These are phyloP conservation scores for Saturnispora silvae DNA, from an alignment of 805 yeast genomes.

Conservation along the genomic window DNA sequence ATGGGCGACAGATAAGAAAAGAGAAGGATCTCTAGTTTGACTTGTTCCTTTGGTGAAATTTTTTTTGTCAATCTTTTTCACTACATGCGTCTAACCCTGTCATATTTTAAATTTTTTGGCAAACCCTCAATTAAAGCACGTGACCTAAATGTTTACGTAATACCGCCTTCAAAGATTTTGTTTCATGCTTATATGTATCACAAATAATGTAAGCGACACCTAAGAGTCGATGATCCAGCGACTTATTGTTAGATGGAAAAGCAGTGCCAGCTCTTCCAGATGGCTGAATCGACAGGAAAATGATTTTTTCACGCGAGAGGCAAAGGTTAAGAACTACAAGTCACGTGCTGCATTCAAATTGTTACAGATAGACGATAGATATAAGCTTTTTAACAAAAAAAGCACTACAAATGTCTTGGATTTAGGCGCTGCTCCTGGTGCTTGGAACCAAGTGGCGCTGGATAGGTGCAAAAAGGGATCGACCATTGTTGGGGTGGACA, in stretches of 20 bases:
- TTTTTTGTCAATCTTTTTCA: background rate
- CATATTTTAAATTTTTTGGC: background rate
- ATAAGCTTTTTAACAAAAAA: conserved; percentile 35
- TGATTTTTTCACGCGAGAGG: conserved; percentile 59
- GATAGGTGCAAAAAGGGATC: conserved; percentile 41
- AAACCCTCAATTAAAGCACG: conserved; percentile 13
- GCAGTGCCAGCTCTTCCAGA: conserved; percentile 44
- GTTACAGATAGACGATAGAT: conserved; percentile 60
- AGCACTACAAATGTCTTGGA: conserved; percentile 47
- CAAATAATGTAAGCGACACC: conserved; percentile 11
- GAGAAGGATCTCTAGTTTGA: background rate
- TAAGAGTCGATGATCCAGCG: background rate
- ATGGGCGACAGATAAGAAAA: conserved; percentile 37
- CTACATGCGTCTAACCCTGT: background rate
- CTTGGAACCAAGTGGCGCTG: conserved; percentile 83
- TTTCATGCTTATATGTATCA: no score
- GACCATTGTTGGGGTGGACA: conserved; percentile 68
- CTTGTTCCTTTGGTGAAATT: background rate
- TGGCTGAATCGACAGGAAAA: conserved; percentile 67
- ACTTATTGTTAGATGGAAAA: conserved; percentile 1
- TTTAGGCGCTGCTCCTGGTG: conserved; percentile 89
- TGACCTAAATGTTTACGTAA: conserved; percentile 5
- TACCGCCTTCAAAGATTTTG: background rate
- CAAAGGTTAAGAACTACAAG: conserved; percentile 49
- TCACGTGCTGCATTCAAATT: conserved; percentile 91